A percentile compares a stretch with the other conserved stretches of the same genome.
Evolutionary conservation across 1,284 basidiomycete species (phyloP).

Genomic region (Ustilago bromivora): DNA sequence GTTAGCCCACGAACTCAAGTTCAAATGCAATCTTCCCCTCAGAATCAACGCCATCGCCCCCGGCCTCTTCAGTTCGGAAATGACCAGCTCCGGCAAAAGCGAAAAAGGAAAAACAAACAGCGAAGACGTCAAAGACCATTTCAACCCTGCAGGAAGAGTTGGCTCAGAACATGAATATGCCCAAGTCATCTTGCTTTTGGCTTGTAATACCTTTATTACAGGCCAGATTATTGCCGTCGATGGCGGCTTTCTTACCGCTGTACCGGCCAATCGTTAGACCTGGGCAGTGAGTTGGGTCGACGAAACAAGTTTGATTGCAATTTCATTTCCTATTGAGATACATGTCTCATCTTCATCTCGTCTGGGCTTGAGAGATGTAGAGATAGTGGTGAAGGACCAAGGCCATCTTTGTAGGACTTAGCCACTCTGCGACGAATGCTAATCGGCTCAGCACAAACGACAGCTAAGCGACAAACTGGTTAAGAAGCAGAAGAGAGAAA

Average conservation of each 20-base stretch:
- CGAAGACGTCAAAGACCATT: constrained; percentile 28
- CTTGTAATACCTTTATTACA: constrained; percentile 52
- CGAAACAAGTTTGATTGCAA: too few relatives aligned
- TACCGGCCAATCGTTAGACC: constrained; percentile 29
- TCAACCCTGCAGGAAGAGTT: constrained; percentile 54
- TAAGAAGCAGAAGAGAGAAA: too few relatives aligned
- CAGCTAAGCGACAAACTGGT: too few relatives aligned
- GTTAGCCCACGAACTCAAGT: constrained; percentile 57
- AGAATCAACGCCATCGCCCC: constrained; percentile 63
- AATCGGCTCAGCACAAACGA: too few relatives aligned
- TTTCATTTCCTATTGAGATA: too few relatives aligned
- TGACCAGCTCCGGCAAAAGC: constrained; percentile 45
- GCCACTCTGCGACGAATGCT: too few relatives aligned
- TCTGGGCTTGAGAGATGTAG: too few relatives aligned
- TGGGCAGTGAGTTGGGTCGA: too few relatives aligned
- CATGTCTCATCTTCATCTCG: too few relatives aligned
- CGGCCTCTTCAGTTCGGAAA: constrained; percentile 56
- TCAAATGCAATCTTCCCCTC: constrained; percentile 30
- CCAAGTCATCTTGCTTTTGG: constrained; percentile 50
- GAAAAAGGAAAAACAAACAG: constrained; percentile 31
- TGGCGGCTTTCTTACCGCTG: constrained; percentile 57
- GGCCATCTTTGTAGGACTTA: too few relatives aligned
- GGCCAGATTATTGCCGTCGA: constrained; percentile 58
- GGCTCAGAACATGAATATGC: constrained; percentile 57
- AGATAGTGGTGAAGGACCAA: too few relatives aligned